A percentile compares a stretch with the other conserved stretches of the same genome.
Conservation (phyloP, 108 stramenopile species). For the Cylindrotheca closterium region DNA sequence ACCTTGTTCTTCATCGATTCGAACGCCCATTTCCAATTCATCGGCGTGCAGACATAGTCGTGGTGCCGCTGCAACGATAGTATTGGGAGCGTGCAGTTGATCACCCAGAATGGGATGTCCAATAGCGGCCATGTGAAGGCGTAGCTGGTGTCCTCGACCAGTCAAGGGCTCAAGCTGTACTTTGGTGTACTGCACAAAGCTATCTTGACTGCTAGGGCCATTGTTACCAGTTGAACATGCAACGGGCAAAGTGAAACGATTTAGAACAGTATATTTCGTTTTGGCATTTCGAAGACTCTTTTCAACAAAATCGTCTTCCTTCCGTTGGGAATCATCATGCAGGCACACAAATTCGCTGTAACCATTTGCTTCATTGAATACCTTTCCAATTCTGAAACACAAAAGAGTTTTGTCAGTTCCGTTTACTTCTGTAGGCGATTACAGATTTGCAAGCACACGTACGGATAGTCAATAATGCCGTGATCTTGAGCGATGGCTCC, state of each 20-base stretch:
- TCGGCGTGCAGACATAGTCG: slow-evolving; percentile 39
- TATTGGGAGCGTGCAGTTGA: slow-evolving; percentile 34
- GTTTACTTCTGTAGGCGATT: no score
- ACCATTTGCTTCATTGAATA: slow-evolving; percentile 22
- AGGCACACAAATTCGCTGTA: slow-evolving; percentile 49
- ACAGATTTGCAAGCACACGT: no score
- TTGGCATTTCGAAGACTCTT: slow-evolving; percentile 38
- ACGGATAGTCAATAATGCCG: slow-evolving; percentile 34
- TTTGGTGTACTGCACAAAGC: slow-evolving; percentile 47
- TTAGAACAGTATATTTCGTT: slow-evolving; percentile 32
- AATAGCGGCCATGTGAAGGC: slow-evolving; percentile 42
- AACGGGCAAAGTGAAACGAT: slow-evolving; percentile 12
- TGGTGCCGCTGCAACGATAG: slow-evolving; percentile 8
- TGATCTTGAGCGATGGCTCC: slow-evolving; percentile 35
- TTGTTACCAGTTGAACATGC: slow-evolving; percentile 44
- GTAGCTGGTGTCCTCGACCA: slow-evolving; percentile 55
- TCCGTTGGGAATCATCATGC: neutral
- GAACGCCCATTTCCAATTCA: slow-evolving; percentile 14
- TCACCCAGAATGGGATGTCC: slow-evolving; percentile 55
- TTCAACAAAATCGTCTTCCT: slow-evolving; percentile 32
- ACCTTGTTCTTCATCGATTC: neutral
- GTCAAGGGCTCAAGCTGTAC: slow-evolving; percentile 38
- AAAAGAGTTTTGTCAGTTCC: neutral
- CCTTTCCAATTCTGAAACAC: slow-evolving; percentile 22
- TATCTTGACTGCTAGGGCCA: slow-evolving; percentile 2